Percentiles rank a stretch among this genome's conserved stretches.
phyloP scores from a whole-genome alignment of 306 rosid genomes.

The Begonia masoniana region DNA sequence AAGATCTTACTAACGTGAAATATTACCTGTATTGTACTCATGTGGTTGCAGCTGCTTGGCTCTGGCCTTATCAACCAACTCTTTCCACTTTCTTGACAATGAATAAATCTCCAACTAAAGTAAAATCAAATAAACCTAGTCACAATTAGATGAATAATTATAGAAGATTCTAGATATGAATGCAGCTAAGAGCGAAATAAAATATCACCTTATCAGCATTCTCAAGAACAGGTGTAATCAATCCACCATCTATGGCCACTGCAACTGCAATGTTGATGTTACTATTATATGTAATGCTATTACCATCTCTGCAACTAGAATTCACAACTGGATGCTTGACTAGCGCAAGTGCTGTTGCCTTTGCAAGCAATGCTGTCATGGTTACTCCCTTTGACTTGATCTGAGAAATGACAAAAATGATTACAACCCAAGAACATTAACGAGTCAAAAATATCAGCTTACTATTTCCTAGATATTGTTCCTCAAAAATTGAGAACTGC shows the following conservation, averaged over 20 bases:
- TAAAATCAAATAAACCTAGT: slow-evolving; percentile 7
- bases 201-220: slow-evolving; percentile 81
- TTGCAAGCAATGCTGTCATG: slow-evolving; percentile 97
- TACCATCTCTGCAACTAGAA: slow-evolving; percentile 91
- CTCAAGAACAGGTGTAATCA: slow-evolving; percentile 90
- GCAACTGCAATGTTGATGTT: slow-evolving; percentile 88
- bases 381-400: slow-evolving; percentile 96
- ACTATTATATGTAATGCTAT: slow-evolving; percentile 82
- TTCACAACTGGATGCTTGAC: slow-evolving; percentile 80
- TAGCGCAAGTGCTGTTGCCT: slow-evolving; percentile 90
- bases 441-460: neutral
- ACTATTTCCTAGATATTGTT: neutral
- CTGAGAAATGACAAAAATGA: slow-evolving; percentile 22
- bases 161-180: neutral
- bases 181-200: slow-evolving; percentile 1
- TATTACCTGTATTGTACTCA: slow-evolving; percentile 65
- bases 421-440: neutral
- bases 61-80: slow-evolving; percentile 86
- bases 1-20: neutral
- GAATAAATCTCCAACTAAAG: slow-evolving; percentile 75
- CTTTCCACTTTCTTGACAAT: slow-evolving; percentile 93
- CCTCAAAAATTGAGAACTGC: too few species aligned
- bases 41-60: slow-evolving; percentile 97
- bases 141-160: slow-evolving; percentile 2
- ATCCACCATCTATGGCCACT: slow-evolving; percentile 83